Evolutionary conservation across 2,329 filamentous ascomycete species (phyloP).

Genomic region (Cercospora zeina): DNA sequence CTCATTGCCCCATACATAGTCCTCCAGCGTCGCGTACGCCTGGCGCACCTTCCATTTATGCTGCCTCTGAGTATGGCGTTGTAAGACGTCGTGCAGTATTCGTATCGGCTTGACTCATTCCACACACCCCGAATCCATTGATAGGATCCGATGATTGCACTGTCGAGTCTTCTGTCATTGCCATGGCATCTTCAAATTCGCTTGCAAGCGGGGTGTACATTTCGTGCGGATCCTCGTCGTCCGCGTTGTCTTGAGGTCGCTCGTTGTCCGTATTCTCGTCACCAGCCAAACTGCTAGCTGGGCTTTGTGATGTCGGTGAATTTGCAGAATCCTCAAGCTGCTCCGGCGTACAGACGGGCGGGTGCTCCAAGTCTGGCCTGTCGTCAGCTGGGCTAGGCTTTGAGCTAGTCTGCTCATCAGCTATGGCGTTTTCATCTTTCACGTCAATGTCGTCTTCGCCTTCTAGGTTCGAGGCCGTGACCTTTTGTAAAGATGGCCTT

Average conservation of each 20-base stretch:
- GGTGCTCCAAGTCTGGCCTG: background rate
- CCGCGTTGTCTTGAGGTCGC: background rate
- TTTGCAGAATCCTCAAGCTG: background rate
- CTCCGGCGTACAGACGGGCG: background rate
- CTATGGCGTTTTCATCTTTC: background rate
- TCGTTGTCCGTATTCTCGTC: background rate
- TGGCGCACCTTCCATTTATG: too few species aligned
- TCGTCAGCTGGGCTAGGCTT: background rate
- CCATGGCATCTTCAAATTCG: constrained; percentile 22
- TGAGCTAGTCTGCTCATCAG: background rate
- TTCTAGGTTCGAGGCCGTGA: constrained; percentile 31
- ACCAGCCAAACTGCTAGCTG: background rate
- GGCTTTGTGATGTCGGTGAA: background rate
- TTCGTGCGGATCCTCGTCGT: constrained; percentile 1
- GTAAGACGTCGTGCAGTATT: background rate
- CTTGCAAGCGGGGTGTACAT: constrained; percentile 7
- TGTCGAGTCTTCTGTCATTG: constrained; percentile 14
- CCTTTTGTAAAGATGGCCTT: background rate
- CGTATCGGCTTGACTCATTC: background rate
- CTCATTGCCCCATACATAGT: background rate
- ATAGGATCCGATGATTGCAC: background rate
- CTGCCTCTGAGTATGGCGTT: background rate
- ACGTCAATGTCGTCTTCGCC: constrained; percentile 33
- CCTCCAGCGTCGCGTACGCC: background rate
- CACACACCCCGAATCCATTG: background rate